Evolutionary conservation across 75 land plant species (phyloP).

Genomic region (Picea sitchensis): DNA sequence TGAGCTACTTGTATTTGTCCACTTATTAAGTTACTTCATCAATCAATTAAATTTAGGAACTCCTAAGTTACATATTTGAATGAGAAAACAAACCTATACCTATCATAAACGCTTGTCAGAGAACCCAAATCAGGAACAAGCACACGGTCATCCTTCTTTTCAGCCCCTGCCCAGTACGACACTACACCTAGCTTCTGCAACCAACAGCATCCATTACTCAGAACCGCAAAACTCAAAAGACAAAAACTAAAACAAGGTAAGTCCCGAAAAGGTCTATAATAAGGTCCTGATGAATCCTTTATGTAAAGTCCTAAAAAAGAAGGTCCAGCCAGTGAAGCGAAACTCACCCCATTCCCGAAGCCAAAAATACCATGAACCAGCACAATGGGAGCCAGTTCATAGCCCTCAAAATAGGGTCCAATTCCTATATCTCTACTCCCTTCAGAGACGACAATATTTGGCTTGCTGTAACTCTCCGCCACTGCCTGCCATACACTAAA

Average conservation of each 20-base stretch:
- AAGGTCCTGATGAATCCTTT: too few species aligned
- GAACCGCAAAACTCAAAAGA: background rate
- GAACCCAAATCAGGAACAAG: conserved; percentile 97
- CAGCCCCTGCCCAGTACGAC: conserved; percentile 97
- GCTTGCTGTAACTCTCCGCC: background rate
- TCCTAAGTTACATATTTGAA: background rate
- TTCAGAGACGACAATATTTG: background rate
- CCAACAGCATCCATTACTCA: conserved; percentile 12
- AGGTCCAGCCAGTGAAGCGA: too few species aligned
- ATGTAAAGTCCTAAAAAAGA: too few species aligned
- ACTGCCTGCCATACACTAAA: background rate
- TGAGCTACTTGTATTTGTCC: too few species aligned
- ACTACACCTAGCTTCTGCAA: conserved; percentile 80
- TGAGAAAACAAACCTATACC: conserved; percentile 32
- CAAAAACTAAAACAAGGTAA: background rate
- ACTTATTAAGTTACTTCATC: too few species aligned
- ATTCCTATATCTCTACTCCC: background rate
- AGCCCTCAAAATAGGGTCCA: conserved; percentile 29
- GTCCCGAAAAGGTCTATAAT: too few species aligned
- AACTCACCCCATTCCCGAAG: conserved; percentile 79
- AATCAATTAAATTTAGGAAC: background rate
- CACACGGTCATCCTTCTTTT: conserved; percentile 85
- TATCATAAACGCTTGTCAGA: conserved; percentile 87
- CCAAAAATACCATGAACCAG: conserved; percentile 97
- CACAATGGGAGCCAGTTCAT: conserved; percentile 71